Conservation (phyloP, 257 asterid species). For the Eustoma russellianum region DNA sequence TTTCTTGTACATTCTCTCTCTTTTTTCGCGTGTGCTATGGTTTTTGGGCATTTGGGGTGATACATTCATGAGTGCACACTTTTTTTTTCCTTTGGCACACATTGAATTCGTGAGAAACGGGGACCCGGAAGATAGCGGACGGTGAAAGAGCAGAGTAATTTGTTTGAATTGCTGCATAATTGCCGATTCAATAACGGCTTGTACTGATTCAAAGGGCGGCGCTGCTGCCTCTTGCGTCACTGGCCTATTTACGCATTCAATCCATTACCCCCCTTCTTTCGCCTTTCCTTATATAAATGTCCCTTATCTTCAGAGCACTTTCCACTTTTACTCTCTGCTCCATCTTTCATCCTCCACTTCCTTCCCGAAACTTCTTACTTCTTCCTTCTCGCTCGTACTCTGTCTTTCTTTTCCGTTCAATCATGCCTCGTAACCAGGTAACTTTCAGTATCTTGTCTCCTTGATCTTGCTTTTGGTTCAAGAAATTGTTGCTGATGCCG, state of each 20-base stretch:
- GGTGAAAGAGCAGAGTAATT: too few relatives aligned
- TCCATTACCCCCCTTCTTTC: neutral
- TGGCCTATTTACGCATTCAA: slow-evolving; percentile 6
- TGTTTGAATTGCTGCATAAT: too few relatives aligned
- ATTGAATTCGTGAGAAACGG: too few relatives aligned
- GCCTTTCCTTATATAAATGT: slow-evolving; percentile 11
- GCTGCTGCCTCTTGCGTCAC: neutral
- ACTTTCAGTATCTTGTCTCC: neutral
- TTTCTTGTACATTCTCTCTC: too few relatives aligned
- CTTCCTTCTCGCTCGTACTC: slow-evolving; percentile 12
- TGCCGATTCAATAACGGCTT: neutral
- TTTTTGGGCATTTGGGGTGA: too few relatives aligned
- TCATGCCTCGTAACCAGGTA: slow-evolving; percentile 64
- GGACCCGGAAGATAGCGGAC: too few relatives aligned
- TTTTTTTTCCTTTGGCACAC: too few relatives aligned
- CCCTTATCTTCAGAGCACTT: neutral
- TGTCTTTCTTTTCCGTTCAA: slow-evolving; percentile 13
- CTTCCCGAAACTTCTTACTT: slow-evolving; percentile 16
- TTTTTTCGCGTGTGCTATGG: too few relatives aligned
- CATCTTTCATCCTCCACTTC: slow-evolving; percentile 8
- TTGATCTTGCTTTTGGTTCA: neutral
- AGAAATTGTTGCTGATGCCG: too few relatives aligned
- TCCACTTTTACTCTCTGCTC: slow-evolving; percentile 14
- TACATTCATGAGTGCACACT: too few relatives aligned
- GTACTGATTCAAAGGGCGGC: slow-evolving; percentile 7